Evolutionary conservation across 495 filamentous ascomycete species (phyloP), one percentile per base, ranked within the genome.

Genomic region (Aspergillus diversus): DNA sequence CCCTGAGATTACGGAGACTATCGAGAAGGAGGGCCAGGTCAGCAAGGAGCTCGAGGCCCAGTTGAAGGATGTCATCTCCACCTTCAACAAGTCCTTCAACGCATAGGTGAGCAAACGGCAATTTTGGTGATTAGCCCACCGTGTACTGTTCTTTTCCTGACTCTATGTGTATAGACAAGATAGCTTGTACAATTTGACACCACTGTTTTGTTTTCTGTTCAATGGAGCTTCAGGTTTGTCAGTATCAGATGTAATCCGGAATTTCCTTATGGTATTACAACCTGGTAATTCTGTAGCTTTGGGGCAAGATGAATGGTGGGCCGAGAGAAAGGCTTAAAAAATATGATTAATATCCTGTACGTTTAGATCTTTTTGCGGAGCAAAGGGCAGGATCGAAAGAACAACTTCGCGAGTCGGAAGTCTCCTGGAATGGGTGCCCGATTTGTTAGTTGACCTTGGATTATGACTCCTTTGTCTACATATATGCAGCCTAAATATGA

Each of bases 1-100:
- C 85, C 73, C 86, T 31, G 94, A 92, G 66, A 81, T 99, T 63
- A 77, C 96, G 60, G 82, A 88, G 67, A 88, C 89, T 72, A 98
- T 99, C 71, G 92, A 96, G 72, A 93, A 93, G 86, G 93, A 99
- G 86, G 95, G 95, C 79, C 86, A 92, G 74, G 78, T 99, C 73
- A 93, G 90, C 88, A 96, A 97, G 86, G 96, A 97, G 39, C 83
- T 94, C 56, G 95, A 99, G 87, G 84, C 79, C 67, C 88, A 88
- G 81, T 83, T 99, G 75, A 92, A 87, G 86, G 89, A 96, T 61
- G 83, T 89, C 70, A 87, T 92, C 70, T 57, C 61, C 63, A 83
- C 60, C 77, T 99, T 99, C 88, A 96, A 90, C 83, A 97, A 97
- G 90, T 91, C 87, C 85, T 97, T 97, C 86, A 81, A 74, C 75